Conservation (phyloP, 371 early-diverging fungal species). For the Mucor mucedo region DNA sequence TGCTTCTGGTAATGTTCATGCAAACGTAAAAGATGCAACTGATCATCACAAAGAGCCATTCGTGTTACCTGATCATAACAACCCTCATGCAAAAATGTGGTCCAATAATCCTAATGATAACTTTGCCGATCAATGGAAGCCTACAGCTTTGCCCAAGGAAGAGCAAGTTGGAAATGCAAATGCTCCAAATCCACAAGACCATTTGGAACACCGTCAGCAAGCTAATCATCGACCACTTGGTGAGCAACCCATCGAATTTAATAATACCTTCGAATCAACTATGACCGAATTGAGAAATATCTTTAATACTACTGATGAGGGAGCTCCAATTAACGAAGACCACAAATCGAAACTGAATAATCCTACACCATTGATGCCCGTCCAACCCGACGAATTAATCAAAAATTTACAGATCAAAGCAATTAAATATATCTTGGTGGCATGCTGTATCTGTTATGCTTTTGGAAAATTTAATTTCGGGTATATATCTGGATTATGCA, state of each 20-base stretch:
- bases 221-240: conserved; percentile 64
- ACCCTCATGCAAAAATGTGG: conserved; percentile 21
- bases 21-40: neutral
- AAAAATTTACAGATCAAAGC: conserved; percentile 35
- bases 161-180: neutral
- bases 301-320: conserved; percentile 20
- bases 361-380: conserved; percentile 23
- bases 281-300: conserved; percentile 20
- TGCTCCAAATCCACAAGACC: conserved; percentile 1
- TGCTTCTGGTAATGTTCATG: conserved; percentile 18
- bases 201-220: neutral
- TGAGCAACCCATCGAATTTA: conserved; percentile 64
- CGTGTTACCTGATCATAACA: conserved; percentile 9
- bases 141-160: conserved; percentile 4
- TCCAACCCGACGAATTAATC: conserved; percentile 30
- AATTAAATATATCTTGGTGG: conserved; percentile 34
- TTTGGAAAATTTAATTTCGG: conserved; percentile 33
- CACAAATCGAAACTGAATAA: conserved; percentile 16
- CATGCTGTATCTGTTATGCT: conserved; percentile 32
- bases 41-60: neutral
- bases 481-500: conserved; percentile 19
- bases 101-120: conserved; percentile 14
- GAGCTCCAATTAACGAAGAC: neutral
- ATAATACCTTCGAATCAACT: conserved; percentile 57
- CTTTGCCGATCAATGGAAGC: conserved; percentile 14